Evolutionary conservation across 1,284 basidiomycete genomes (phyloP).

Genomic region (Trametes hirsuta): DNA sequence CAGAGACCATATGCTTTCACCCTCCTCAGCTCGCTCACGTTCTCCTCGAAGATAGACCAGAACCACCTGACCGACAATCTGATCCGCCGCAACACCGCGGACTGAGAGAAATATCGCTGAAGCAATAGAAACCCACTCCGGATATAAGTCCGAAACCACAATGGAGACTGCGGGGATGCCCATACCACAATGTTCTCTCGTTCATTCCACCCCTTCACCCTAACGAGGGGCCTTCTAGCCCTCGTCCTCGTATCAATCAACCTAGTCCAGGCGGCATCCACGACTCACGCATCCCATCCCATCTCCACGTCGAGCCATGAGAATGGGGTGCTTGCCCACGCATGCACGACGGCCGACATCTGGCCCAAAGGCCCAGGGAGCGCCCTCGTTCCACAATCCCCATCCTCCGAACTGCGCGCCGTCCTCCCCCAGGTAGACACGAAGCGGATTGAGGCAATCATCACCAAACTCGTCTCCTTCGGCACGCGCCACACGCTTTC

Average conservation of each 20-base stretch:
- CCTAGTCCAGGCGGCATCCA: background rate
- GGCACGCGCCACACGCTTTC: slow-evolving; percentile 57
- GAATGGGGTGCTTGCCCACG: slow-evolving; percentile 16
- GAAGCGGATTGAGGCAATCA: slow-evolving; percentile 46
- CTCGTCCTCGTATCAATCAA: slow-evolving; percentile 11
- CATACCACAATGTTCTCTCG: slow-evolving; percentile 12
- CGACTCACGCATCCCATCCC: background rate
- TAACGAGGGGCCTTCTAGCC: slow-evolving; percentile 11
- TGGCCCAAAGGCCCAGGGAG: slow-evolving; percentile 55
- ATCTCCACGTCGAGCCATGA: slow-evolving; percentile 7
- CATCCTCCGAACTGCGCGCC: slow-evolving; percentile 43
- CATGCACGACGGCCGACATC: slow-evolving; percentile 33
- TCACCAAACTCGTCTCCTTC: slow-evolving; percentile 55
- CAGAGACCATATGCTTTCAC: slow-evolving; percentile 17
- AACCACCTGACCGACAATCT: background rate
- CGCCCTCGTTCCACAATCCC: slow-evolving; percentile 44
- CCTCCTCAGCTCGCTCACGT: background rate
- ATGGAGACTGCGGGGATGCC: background rate
- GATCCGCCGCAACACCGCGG: slow-evolving; percentile 10
- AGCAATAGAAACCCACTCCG: background rate
- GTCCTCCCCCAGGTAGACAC: slow-evolving; percentile 52
- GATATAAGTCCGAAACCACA: background rate
- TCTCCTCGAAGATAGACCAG: background rate
- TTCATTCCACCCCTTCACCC: slow-evolving; percentile 5
- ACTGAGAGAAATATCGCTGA: background rate